phyloP scores from a whole-genome alignment of 805 yeast species.

The Cyberlindnera subsufficiens region DNA sequence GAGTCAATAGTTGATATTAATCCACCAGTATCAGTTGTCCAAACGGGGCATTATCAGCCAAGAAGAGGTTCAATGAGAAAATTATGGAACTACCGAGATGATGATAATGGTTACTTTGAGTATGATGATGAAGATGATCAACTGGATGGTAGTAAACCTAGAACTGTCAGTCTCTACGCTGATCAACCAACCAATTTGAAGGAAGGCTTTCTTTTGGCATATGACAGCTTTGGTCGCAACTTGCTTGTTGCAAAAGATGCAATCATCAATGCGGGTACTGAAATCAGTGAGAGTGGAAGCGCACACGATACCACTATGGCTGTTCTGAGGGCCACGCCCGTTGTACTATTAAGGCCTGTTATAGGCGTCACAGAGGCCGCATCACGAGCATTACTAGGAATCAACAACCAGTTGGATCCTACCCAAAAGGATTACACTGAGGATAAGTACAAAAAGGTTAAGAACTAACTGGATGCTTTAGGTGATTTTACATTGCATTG shows the following conservation, averaged over 20 bases:
- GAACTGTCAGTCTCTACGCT: constrained; percentile 66
- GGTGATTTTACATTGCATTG: not conserved
- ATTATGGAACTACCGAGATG: not conserved
- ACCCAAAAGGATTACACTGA: constrained; percentile 48
- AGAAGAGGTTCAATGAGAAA: not conserved
- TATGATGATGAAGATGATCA: constrained; percentile 17
- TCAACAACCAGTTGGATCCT: constrained; percentile 75
- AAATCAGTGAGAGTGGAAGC: constrained; percentile 57
- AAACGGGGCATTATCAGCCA: not conserved
- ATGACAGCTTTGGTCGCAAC: constrained; percentile 63
- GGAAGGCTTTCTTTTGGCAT: constrained; percentile 75
- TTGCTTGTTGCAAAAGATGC: constrained; percentile 60
- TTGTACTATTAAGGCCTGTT: constrained; percentile 73
- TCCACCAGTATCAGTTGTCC: not conserved
- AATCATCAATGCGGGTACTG: constrained; percentile 51
- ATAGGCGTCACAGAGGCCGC: constrained; percentile 93
- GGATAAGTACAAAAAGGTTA: constrained; percentile 54
- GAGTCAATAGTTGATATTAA: constrained; percentile 21
- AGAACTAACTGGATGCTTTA: constrained; percentile 2
- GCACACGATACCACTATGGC: constrained; percentile 64
- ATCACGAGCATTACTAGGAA: constrained; percentile 75
- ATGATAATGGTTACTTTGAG: constrained; percentile 1
- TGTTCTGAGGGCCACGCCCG: constrained; percentile 72
- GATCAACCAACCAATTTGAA: constrained; percentile 71
- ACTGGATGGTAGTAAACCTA: constrained; percentile 28